These are phyloP conservation scores for Lactarius vividus DNA, from an alignment of 768 basidiomycete genomes.

Conservation along the genomic window DNA sequence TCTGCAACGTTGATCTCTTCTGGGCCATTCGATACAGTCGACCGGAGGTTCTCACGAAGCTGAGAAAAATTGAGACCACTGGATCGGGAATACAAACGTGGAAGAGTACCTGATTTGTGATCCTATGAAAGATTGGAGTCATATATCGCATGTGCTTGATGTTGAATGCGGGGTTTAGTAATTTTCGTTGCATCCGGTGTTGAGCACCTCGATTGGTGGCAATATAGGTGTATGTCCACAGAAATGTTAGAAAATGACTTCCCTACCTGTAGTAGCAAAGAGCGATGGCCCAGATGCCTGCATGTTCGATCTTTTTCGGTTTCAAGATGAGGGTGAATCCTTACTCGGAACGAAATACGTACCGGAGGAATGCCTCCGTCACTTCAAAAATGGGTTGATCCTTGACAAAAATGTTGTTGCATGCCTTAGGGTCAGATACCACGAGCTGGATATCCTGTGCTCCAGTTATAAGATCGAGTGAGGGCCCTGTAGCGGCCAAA, in stretches of 20 bases:
- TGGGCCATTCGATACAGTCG: not conserved
- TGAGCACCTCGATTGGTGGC: not conserved
- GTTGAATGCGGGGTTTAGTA: slow-evolving; percentile 26
- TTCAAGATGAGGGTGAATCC: not conserved
- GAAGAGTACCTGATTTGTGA: slow-evolving; percentile 20
- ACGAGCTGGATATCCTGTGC: not conserved
- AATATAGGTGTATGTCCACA: not conserved
- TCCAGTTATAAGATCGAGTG: not conserved
- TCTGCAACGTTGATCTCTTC: slow-evolving; percentile 24
- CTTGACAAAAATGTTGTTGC: not conserved
- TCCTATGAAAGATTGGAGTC: slow-evolving; percentile 27
- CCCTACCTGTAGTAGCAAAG: not conserved
- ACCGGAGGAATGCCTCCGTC: not conserved
- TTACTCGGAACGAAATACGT: not conserved
- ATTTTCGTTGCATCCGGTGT: slow-evolving; percentile 17
- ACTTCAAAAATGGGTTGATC: not conserved
- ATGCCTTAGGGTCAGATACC: not conserved
- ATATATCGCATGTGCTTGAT: slow-evolving; percentile 28
- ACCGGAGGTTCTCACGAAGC: not conserved
- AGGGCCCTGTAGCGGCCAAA: not conserved
- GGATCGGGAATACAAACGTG: not conserved
- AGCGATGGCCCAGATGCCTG: not conserved
- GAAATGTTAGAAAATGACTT: not conserved
- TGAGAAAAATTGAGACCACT: not conserved
- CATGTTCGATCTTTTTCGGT: not conserved